Evolutionary conservation across 179 eudicot genomes (phyloP), one percentile per base, ranked within the genome.

Genomic region (Heliamphora pulchella): DNA sequence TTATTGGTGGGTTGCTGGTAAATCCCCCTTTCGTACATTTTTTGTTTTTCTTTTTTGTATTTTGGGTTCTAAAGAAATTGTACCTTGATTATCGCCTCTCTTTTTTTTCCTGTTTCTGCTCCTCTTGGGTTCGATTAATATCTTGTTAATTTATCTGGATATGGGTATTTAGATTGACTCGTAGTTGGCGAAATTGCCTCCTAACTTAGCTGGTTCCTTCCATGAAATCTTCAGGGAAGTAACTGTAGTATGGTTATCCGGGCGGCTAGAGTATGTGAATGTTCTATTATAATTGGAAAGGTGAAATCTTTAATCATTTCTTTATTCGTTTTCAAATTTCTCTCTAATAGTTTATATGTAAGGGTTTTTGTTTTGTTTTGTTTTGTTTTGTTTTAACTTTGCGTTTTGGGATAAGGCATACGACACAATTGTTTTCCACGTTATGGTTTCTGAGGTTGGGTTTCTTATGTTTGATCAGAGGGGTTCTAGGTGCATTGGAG

Each of bases 151-250:
- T 78, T 39, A 5, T 31, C 50, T 63, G 2, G 46, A 54, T 43
- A 54, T 53, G 75, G 65, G 44, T 54, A 15, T 68, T 78, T 66
- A 53, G 80, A 62, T 78, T 77, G 79, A 78, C 48, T 67, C 53
- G 54, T 43, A 17, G 54, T 54, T 39, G 65, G 11, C 44, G 51
- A 41, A 78, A 41, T 18, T 43, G 68, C 75, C 53, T 78, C 65
- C 17, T 53, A 39, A 48, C 0, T 53, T 67, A 51, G 62, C 67
- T 78, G 46, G 48, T 39, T 66, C 2, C 53, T 20, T 50, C 22
- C 61, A 17, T 39, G 6, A 74, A 54, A 54, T 74, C 18, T 74
- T 55, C 11, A 55, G n/a, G 63, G 53, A 69, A 44, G 20, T 69
- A 69, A 18, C 3, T 46, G 41, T 59, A 4, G 39, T 66, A 2